These are phyloP conservation scores for Mesotaenium endlicherianum DNA, from an alignment of 139 green algal genomes.

Conservation along the genomic window DNA sequence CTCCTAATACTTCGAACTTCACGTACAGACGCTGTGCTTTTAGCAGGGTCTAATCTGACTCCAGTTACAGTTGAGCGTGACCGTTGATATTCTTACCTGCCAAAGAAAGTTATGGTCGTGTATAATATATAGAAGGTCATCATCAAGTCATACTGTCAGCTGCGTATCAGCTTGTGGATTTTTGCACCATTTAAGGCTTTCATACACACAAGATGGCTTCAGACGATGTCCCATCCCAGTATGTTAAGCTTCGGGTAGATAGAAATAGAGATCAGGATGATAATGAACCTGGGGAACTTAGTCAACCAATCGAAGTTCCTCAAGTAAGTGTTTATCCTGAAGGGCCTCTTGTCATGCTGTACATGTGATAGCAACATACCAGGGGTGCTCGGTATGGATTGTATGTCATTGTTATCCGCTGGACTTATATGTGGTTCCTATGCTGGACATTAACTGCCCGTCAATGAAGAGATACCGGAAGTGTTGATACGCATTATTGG, in stretches of 20 bases:
- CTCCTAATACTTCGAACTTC: too few relatives aligned
- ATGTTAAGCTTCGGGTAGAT: slow-evolving; percentile 31
- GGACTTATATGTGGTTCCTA: not conserved
- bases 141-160: too few relatives aligned
- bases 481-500: not conserved
- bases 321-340: slow-evolving; percentile 12
- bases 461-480: not conserved
- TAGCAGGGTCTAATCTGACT: too few relatives aligned
- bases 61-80: too few relatives aligned
- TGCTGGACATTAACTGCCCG: not conserved
- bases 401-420: not conserved
- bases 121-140: too few relatives aligned
- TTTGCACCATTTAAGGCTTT: too few relatives aligned
- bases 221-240: slow-evolving; percentile 23
- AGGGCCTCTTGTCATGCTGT: not conserved
- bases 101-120: too few relatives aligned
- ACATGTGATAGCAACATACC: not conserved
- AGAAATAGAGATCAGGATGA: slow-evolving; percentile 29
- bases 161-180: too few relatives aligned
- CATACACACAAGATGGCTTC: too few relatives aligned
- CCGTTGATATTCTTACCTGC: too few relatives aligned
- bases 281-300: slow-evolving; percentile 22
- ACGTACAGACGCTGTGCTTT: too few relatives aligned
- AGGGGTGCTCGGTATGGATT: not conserved
- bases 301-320: slow-evolving; percentile 36